A percentile compares a stretch with the other conserved stretches of the same genome.
These are phyloP conservation scores for Apiospora aurea DNA, from an alignment of 2,329 filamentous ascomycete genomes.

Conservation along the genomic window DNA sequence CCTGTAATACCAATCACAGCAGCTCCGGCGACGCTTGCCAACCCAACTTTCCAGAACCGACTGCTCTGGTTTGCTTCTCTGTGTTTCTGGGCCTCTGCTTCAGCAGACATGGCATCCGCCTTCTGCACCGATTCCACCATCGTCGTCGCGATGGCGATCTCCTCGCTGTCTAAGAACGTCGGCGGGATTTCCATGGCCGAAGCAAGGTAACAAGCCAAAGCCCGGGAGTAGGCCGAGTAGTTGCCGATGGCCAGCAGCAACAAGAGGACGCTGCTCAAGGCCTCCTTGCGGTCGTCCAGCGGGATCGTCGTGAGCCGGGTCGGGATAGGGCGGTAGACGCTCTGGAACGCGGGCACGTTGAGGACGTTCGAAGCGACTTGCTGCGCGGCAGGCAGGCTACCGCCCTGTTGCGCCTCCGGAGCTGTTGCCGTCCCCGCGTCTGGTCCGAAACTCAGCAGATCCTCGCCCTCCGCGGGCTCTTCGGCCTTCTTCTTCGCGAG, in stretches of 20 bases:
- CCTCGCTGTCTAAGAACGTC: slow-evolving; percentile 69
- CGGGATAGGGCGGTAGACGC: slow-evolving; percentile 60
- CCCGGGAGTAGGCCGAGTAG: slow-evolving; percentile 77
- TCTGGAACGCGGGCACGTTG: slow-evolving; percentile 47
- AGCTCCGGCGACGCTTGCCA: slow-evolving; percentile 88
- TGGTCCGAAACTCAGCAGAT: slow-evolving; percentile 53
- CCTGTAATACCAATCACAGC: slow-evolving; percentile 91
- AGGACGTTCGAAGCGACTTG: background rate
- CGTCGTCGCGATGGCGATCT: slow-evolving; percentile 77
- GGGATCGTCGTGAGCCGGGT: slow-evolving; percentile 64
- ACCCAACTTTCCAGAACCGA: slow-evolving; percentile 87
- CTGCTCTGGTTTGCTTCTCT: slow-evolving; percentile 73
- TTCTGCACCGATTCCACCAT: slow-evolving; percentile 73
- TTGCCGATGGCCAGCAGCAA: slow-evolving; percentile 75
- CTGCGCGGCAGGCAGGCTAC: slow-evolving; percentile 41
- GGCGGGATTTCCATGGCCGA: slow-evolving; percentile 71
- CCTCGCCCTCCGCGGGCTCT: slow-evolving; percentile 45
- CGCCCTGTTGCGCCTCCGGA: slow-evolving; percentile 19
- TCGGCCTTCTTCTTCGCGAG: slow-evolving; percentile 48
- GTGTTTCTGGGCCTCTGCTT: slow-evolving; percentile 77
- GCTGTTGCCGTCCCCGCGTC: slow-evolving; percentile 31
- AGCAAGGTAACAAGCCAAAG: slow-evolving; percentile 71
- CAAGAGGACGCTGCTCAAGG: slow-evolving; percentile 74
- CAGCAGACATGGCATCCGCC: slow-evolving; percentile 70
- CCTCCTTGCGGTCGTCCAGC: slow-evolving; percentile 64